Evolutionary conservation across 352 stramenopile species (phyloP).

Genomic region (Pythium guiyangense): DNA sequence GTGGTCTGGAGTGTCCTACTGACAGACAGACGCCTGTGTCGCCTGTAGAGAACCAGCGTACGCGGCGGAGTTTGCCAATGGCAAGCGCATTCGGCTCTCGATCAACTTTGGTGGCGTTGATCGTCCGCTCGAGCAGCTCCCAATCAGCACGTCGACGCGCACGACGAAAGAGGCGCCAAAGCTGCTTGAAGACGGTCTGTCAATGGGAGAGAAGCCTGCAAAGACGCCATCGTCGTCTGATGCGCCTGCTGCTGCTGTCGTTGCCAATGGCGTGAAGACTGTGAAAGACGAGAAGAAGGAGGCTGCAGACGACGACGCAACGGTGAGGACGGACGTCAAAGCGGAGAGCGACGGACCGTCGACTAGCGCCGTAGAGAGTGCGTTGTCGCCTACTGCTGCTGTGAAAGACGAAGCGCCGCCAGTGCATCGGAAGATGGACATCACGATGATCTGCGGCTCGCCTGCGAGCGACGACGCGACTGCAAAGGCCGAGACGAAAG

Average conservation of each 20-base stretch:
- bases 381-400: neutral
- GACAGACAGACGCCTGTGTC: neutral
- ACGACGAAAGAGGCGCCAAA: neutral
- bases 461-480: conserved; percentile 17
- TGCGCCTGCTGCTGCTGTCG: too few species aligned
- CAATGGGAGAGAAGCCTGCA: neutral
- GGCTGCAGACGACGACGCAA: neutral
- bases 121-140: neutral
- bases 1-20: neutral
- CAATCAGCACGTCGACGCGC: neutral
- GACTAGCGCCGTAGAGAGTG: neutral
- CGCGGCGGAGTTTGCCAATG: conserved; percentile 64
- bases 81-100: conserved; percentile 72
- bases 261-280: neutral
- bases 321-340: neutral
- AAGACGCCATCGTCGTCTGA: neutral
- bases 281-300: neutral
- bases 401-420: conserved; percentile 11
- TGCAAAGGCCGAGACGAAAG: conserved; percentile 1
- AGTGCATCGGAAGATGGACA: conserved; percentile 40
- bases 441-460: conserved; percentile 29
- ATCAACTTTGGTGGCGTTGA: conserved; percentile 51
- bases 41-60: conserved; percentile 37
- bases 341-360: neutral
- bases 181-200: neutral